Evolutionary conservation across 257 asterid genomes (phyloP), one percentile per base, ranked within the genome.

Genomic region (Plantago ovata): DNA sequence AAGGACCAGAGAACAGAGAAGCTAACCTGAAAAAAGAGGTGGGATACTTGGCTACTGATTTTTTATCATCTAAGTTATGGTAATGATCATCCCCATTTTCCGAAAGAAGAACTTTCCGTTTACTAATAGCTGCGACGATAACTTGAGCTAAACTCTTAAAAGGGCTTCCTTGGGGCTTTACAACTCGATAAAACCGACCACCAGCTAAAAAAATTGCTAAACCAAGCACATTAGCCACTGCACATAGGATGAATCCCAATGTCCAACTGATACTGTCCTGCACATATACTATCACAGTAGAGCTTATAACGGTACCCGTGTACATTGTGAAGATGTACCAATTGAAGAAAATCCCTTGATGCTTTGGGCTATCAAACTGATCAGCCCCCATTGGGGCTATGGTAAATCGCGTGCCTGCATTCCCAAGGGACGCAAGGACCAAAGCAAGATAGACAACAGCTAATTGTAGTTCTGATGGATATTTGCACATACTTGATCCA

Each of bases 321-420:
- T 85, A 78, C 84, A 81, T 76, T 4, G 85, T 71, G 57, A 82
- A 72, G 0, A 81, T 68, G 67, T 71, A 85, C 92, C 91, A 85
- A 53, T 80, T 80, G 69, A 85, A 78, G 83, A 66, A 85, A 55
- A 68, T 62, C 5, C 69, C 74, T 47, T 64, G 87, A 53, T 77
- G 79, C 62, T 72, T 70, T 9, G 84, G 64, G 22, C 49, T 65
- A 20, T 73, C 65, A 9, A 83, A 73, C 50, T 85, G 95, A 21
- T 83, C 77, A 0, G 95, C 95, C 13, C 95, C 95, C 85, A 86
- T 79, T 10, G 93, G 65, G 23, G 79, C 95, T 3, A 83, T 68
- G 6, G 86, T 77, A 73, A 77, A 83, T 38, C 95, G 83, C 0
- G 85, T 73, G 13, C 89, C 95, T 7, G 85, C 84, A 10, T 54